Evolutionary conservation across 129 eudicot species (phyloP), one percentile per base, ranked within the genome.

Genomic region (Logfia minima): DNA sequence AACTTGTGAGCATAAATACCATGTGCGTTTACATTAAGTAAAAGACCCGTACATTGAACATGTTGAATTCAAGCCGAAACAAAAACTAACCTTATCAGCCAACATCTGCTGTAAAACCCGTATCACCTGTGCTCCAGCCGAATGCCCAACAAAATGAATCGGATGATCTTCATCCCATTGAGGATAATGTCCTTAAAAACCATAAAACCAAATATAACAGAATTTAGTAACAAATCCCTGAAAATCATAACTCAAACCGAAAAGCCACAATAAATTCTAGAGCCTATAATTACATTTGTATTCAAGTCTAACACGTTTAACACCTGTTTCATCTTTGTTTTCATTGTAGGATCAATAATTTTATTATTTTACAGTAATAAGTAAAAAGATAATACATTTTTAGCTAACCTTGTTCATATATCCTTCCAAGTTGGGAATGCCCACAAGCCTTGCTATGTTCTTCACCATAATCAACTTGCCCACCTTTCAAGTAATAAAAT

Each of bases 111-210:
- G 97, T 85, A 94, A 81, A 81, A 85, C 88, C 2, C 99, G 88
- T 28, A 88, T 88, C 66, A 94, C 97, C 53, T 94, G 97, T 1
- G 94, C 97, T 37, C 99, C 99, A 18, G 99, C 97, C 19, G 99
- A 94, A 80, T 94, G 99, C 74, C 99, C 99, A 52, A 94, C 99
- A 77, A 91, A 94, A 70, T 94, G 99, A 86, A 94, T 85, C 8
- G 99, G 97, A 55, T 94, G 97, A 86, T 94, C 90, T 78, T 91
- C 99, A 81, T 94, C 96, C 99, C 99, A 94, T 74, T 87, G 84
- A 68, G 97, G 97, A 28, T 86, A 94, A 56, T 94, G 84, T 72
- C 97, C 99, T 94, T 76, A 48, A 71, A 60, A 4, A 80, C 51
- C 14, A 75, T 5, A 52, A 85, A 87, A 60, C 86, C 90, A 65